Evolutionary conservation across 805 yeast species (phyloP), one percentile per base, ranked within the genome.

Genomic region (Teunomyces aglyptinius): DNA sequence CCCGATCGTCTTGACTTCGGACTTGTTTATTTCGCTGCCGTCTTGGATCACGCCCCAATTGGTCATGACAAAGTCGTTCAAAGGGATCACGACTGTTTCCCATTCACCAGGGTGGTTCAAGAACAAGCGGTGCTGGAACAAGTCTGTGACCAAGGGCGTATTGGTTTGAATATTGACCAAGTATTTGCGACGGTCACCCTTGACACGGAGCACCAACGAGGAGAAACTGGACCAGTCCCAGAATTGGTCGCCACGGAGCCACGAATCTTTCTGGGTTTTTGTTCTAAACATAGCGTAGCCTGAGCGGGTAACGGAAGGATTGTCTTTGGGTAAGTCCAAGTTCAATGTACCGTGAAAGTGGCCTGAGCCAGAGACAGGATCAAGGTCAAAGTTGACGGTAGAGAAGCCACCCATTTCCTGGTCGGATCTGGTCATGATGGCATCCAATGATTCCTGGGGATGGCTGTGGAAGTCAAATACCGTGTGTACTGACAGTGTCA

Each of bases 231-330:
- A 75, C 83, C 89, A 83, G 61, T 88, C 89, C 89, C 89, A 83
- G 68, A 65, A 71, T 35, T 66, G 58, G 49, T 70, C 61, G 8
- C 77, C 80, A 72, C 61, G 69, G 66, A 76, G 56, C 82, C 79
- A 72, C 51, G 65, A 67, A 56, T 67, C 76, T 52, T 74, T 72
- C 61, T 79, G 80, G 58, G 86, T 88, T 53, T 71, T 77, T 0
- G 96, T 88, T 51, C 95, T 76, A 66, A 86, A 87, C 95, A 89
- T 87, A 31, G 95, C 88, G 70, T 81, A 81, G 5, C 96, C 96
- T 2, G 85, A 77, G 49, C 82, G 71, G 13, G 78, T 74, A 18
- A 86, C 78, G 43, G 82, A 83, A 0, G 89, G 87, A 42, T 81
- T 73, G 50, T 78, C 77, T 44, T 77, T 73, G 16, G 74, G 94